Percentiles rank a stretch among this genome's conserved stretches.
These are phyloP conservation scores for Hyphodiscus sp. DNA, from an alignment of 2,329 filamentous ascomycete genomes.

Conservation along the genomic window DNA sequence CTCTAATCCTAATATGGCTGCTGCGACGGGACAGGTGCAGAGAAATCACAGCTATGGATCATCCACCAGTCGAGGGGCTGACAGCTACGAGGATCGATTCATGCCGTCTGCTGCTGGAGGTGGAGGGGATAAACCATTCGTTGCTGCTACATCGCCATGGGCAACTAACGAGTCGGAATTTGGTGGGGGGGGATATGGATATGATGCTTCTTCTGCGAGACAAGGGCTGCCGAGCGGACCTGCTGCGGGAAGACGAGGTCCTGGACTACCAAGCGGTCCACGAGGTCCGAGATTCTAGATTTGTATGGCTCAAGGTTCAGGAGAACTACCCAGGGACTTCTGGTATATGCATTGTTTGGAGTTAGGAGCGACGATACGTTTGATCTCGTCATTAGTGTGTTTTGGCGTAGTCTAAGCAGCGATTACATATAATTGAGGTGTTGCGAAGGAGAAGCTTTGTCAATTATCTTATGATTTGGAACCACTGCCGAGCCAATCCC, in stretches of 20 bases:
- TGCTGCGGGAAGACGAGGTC: slow-evolving; percentile 12
- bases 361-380: too few relatives aligned
- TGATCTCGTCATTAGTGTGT: too few relatives aligned
- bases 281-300: slow-evolving; percentile 17
- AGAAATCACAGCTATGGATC: slow-evolving; percentile 1
- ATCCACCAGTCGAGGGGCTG: slow-evolving; percentile 10
- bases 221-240: slow-evolving; percentile 42
- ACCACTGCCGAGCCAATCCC: too few relatives aligned
- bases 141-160: slow-evolving; percentile 44
- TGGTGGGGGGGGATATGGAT: slow-evolving; percentile 31
- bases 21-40: slow-evolving; percentile 1
- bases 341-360: too few relatives aligned
- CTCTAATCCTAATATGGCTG: slow-evolving; percentile 8
- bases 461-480: too few relatives aligned
- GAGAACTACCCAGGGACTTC: too few relatives aligned
- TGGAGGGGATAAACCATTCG: slow-evolving; percentile 35
- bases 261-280: slow-evolving; percentile 21
- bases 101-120: slow-evolving; percentile 20
- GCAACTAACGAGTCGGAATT: slow-evolving; percentile 36
- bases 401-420: too few relatives aligned
- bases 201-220: slow-evolving; percentile 32
- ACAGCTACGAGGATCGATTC: slow-evolving; percentile 13
- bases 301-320: too few relatives aligned
- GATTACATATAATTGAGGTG: too few relatives aligned
- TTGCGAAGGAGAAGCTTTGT: too few relatives aligned